phyloP scores from a whole-genome alignment of 2,329 filamentous ascomycete genomes.

The Ophiostoma montium region DNA sequence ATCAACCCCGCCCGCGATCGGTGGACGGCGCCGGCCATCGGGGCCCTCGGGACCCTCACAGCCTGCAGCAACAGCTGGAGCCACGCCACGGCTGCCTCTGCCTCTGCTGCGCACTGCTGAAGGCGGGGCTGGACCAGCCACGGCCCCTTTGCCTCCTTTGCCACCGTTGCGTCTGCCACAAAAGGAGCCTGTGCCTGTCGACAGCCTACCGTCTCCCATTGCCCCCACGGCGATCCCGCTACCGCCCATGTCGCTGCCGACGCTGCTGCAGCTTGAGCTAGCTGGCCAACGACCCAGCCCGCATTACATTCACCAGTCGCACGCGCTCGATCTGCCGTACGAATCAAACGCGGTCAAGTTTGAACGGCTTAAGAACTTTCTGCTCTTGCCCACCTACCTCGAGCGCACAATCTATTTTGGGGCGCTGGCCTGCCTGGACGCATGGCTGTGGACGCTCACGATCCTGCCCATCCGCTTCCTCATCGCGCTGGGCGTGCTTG shows the following conservation, averaged over 20 bases:
- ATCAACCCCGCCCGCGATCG: slow-evolving; percentile 38
- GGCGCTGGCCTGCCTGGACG: slow-evolving; percentile 78
- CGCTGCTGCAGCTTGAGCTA: slow-evolving; percentile 49
- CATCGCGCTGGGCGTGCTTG: slow-evolving; percentile 62
- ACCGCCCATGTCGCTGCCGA: slow-evolving; percentile 52
- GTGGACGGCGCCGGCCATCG: slow-evolving; percentile 16
- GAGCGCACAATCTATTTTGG: slow-evolving; percentile 82
- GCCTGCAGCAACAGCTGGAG: background rate
- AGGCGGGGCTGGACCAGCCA: too few relatives aligned
- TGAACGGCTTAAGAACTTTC: slow-evolving; percentile 77
- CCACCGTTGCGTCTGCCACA: slow-evolving; percentile 20
- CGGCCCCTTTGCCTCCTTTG: slow-evolving; percentile 20
- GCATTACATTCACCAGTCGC: slow-evolving; percentile 49
- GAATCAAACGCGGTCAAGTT: slow-evolving; percentile 89
- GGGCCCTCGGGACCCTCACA: slow-evolving; percentile 2
- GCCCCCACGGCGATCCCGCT: slow-evolving; percentile 42
- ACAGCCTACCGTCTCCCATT: slow-evolving; percentile 31
- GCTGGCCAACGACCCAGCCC: slow-evolving; percentile 48
- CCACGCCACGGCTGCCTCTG: too few relatives aligned
- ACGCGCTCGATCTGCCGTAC: slow-evolving; percentile 52
- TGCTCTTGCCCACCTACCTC: slow-evolving; percentile 66
- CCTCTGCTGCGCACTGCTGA: too few relatives aligned
- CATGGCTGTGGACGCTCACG: slow-evolving; percentile 94
- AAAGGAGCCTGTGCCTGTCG: background rate
- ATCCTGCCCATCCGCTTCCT: slow-evolving; percentile 82